Base-by-base conservation (phyloP, 345 rosid species). In the Rubroshorea leprosula region DNA sequence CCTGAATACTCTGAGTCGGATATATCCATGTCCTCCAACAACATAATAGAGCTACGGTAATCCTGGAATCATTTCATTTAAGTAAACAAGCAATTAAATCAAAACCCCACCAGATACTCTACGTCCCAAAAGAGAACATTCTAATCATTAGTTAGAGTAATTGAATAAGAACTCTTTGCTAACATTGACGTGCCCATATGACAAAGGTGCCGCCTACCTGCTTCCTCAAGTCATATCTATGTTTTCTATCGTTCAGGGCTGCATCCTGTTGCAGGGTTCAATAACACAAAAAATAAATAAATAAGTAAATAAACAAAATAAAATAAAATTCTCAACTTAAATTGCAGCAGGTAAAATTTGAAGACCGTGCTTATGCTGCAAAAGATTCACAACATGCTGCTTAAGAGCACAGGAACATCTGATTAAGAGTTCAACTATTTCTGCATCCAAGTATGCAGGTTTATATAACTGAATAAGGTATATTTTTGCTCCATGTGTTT, bases 21-120 rank as follows among this genome's bases (percentile, higher is more conserved):
- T 50, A 74, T 89, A 58, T 93, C 97, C 97, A 93, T 93, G 73
- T 93, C 96, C 58, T 86, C 97, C 27, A 73, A 20, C 26, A 73
- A 55, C 15, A 73, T 63, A 6, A 72, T 47, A 0, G 99, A 85
- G 47, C 57, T 77, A 22, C 95, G 72, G 1, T 54, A 65, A 43
- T 76, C 92, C 89, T 80, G 38, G 29, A 46, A 41, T 20, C 25
- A n/a, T 49, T 51, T 13, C 43, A 24, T 54, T n/a, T n/a, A 13
- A 25, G 19, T 6, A 46, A 27, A 23, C 10, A 12, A 13, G 49
- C 14, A 35, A n/a, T n/a, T 5, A 22, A 71, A 64, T 14, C 49
- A 56, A 26, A 9, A 9, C 18, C 35, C 0, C 5, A 21, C 48
- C 2, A 53, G 52, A 18, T 25, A 35, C n/a, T 29, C 35, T n/a